Evolutionary conservation across 768 basidiomycete genomes (phyloP).

Genomic region (Leccinum boreale): DNA sequence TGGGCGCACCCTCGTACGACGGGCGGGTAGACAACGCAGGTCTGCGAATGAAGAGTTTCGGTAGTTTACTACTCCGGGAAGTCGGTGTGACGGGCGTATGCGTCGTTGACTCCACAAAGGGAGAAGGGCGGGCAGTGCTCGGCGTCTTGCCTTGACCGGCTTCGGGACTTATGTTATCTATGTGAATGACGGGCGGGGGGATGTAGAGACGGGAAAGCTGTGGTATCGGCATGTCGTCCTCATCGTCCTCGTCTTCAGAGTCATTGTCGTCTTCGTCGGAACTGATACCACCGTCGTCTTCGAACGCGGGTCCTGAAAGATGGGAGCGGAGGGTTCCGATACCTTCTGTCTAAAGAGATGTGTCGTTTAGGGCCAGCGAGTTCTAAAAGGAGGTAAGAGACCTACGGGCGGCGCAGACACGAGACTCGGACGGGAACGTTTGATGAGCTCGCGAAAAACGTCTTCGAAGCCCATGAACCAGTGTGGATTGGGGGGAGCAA

Average conservation of each 20-base stretch:
- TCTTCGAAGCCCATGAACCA: slow-evolving; percentile 52
- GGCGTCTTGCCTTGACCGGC: slow-evolving; percentile 14
- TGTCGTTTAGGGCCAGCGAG: neutral
- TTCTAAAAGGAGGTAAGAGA: slow-evolving; percentile 9
- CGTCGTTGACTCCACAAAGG: slow-evolving; percentile 15
- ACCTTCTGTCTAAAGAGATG: slow-evolving; percentile 63
- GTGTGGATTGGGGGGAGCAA: slow-evolving; percentile 40
- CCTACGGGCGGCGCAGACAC: slow-evolving; percentile 77
- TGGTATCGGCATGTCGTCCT: slow-evolving; percentile 32
- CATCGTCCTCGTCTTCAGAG: slow-evolving; percentile 25
- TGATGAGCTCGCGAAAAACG: slow-evolving; percentile 61
- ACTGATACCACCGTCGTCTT: slow-evolving; percentile 79
- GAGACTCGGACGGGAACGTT: slow-evolving; percentile 60
- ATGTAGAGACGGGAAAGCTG: slow-evolving; percentile 23
- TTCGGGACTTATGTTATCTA: slow-evolving; percentile 15
- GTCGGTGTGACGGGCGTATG: slow-evolving; percentile 29
- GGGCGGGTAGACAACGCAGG: slow-evolving; percentile 29
- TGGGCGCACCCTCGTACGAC: slow-evolving; percentile 25
- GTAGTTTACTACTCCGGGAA: slow-evolving; percentile 27
- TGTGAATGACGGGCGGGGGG: slow-evolving; percentile 19
- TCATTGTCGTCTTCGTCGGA: slow-evolving; percentile 44
- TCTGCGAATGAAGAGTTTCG: slow-evolving; percentile 35
- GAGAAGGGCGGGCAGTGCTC: slow-evolving; percentile 23
- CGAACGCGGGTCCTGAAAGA: slow-evolving; percentile 49
- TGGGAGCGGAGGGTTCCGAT: slow-evolving; percentile 78